Conservation (phyloP, 768 basidiomycete genomes). For the Collybia mongolica region DNA sequence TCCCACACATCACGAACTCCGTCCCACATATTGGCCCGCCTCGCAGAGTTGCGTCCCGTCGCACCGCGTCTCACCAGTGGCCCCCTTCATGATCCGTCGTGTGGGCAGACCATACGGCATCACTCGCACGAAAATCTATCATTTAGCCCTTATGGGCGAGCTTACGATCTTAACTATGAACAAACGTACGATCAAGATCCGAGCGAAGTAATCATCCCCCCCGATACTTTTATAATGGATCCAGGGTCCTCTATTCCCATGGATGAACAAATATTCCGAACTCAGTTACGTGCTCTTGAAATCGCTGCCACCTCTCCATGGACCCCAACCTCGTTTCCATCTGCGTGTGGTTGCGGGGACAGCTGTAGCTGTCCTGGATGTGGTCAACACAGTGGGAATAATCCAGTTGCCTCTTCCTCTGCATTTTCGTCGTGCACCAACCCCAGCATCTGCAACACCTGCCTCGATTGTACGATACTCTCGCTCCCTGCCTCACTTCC, state of each 20-base stretch:
- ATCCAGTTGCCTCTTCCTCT: slow-evolving; percentile 28
- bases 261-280: slow-evolving; percentile 23
- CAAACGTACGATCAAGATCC: slow-evolving; percentile 19
- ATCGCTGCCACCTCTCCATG: slow-evolving; percentile 30
- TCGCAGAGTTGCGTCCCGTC: slow-evolving; percentile 67
- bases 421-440: slow-evolving; percentile 36
- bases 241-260: slow-evolving; percentile 7
- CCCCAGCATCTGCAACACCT: slow-evolving; percentile 39
- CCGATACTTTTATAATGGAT: too few species aligned
- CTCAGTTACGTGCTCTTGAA: slow-evolving; percentile 28
- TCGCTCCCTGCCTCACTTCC: slow-evolving; percentile 42
- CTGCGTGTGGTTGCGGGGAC: slow-evolving; percentile 61
- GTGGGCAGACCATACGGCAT: slow-evolving; percentile 40
- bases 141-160: slow-evolving; percentile 69
- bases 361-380: slow-evolving; percentile 67
- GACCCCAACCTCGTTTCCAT: slow-evolving; percentile 34
- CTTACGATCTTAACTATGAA: slow-evolving; percentile 52
- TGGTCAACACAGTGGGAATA: slow-evolving; percentile 46
- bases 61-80: slow-evolving; percentile 58
- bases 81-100: slow-evolving; percentile 47
- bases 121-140: slow-evolving; percentile 48
- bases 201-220: slow-evolving; percentile 5
- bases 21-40: slow-evolving; percentile 56
- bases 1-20: slow-evolving; percentile 22
- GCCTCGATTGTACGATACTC: slow-evolving; percentile 64